Evolutionary conservation across 1,284 basidiomycete genomes (phyloP).

Genomic region (Ustanciosporium gigantosporum): DNA sequence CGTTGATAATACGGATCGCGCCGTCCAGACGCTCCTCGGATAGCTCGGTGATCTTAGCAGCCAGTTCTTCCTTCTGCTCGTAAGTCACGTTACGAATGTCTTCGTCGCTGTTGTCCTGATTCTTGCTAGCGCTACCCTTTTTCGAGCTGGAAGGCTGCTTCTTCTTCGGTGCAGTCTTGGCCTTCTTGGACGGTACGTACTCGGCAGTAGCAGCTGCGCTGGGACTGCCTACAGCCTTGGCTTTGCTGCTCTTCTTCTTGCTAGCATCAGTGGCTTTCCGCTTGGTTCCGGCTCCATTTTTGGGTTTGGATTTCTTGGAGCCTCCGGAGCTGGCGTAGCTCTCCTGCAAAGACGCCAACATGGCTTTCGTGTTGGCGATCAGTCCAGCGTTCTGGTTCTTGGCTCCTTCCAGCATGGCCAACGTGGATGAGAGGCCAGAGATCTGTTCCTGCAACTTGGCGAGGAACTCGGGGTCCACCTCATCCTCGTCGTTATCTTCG

Average conservation of each 20-base stretch:
- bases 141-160: slow-evolving; percentile 22
- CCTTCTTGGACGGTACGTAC: slow-evolving; percentile 41
- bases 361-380: slow-evolving; percentile 49
- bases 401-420: slow-evolving; percentile 48
- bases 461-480: slow-evolving; percentile 41
- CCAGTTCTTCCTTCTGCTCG: slow-evolving; percentile 60
- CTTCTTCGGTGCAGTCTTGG: slow-evolving; percentile 48
- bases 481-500: slow-evolving; percentile 58
- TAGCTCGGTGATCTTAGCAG: slow-evolving; percentile 59
- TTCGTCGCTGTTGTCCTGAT: slow-evolving; percentile 44
- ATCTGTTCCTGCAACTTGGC: slow-evolving; percentile 50
- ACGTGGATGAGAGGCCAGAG: slow-evolving; percentile 41
- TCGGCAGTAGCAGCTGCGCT: slow-evolving; percentile 14
- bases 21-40: slow-evolving; percentile 59
- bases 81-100: slow-evolving; percentile 58
- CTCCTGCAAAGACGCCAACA: slow-evolving; percentile 45
- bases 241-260: slow-evolving; percentile 38
- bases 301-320: slow-evolving; percentile 45
- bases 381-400: slow-evolving; percentile 51
- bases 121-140: slow-evolving; percentile 35
- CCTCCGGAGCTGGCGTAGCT: slow-evolving; percentile 37
- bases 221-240: slow-evolving; percentile 25
- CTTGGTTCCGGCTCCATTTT: slow-evolving; percentile 34
- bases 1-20: slow-evolving; percentile 59
- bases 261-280: slow-evolving; percentile 39